A percentile compares a stretch with the other conserved stretches of the same genome.
Conservation (phyloP, 108 stramenopile genomes). For the Pseudonitzschia multiseries region DNA sequence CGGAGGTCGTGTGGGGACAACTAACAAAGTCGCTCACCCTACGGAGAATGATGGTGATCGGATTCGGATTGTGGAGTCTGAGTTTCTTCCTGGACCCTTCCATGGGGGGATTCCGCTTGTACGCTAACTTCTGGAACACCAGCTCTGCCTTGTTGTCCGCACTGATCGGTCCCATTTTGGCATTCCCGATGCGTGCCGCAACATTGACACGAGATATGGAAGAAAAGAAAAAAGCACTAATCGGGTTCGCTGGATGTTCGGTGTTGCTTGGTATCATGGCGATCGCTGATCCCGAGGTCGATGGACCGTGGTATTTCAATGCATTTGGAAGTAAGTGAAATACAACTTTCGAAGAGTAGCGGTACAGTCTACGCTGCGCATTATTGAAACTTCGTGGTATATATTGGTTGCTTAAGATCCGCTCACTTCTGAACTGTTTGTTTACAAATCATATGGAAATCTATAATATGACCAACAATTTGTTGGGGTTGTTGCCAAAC, state of each 20-base stretch:
- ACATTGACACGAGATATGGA: conserved; percentile 21
- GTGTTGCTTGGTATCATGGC: conserved; percentile 6
- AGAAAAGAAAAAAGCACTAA: conserved; percentile 9
- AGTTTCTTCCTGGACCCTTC: conserved; percentile 25
- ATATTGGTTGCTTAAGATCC: background rate
- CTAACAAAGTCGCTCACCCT: conserved; percentile 8
- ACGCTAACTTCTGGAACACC: conserved; percentile 22
- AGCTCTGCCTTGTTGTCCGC: conserved; percentile 15
- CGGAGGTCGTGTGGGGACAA: conserved; percentile 11
- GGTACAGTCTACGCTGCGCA: background rate
- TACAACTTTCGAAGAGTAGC: background rate
- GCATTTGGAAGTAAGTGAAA: conserved; percentile 26
- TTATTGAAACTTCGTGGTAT: background rate
- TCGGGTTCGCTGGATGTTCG: background rate
- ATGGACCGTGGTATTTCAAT: conserved; percentile 36
- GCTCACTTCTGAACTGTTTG: too few species aligned
- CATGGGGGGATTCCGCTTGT: background rate
- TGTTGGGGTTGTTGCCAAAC: background rate
- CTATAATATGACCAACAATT: background rate
- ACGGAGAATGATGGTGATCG: conserved; percentile 18
- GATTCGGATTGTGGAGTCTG: conserved; percentile 17
- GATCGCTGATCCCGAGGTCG: conserved; percentile 16
- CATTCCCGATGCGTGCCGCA: conserved; percentile 21
- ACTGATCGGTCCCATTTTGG: conserved; percentile 7
- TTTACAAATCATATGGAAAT: too few species aligned